Base-by-base conservation (phyloP, 768 basidiomycete genomes). In the Collybia nuda region DNA sequence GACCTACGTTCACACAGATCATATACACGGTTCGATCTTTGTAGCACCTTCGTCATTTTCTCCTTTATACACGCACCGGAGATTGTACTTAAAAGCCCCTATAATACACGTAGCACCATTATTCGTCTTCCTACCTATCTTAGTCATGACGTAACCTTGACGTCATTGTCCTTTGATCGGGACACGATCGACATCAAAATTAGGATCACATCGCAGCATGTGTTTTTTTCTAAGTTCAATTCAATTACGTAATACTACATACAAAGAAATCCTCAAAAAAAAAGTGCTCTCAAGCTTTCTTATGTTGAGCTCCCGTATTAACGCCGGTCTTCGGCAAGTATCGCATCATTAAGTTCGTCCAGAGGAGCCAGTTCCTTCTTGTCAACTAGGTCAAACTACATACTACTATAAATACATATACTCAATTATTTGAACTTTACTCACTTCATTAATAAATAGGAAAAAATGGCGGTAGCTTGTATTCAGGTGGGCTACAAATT, bases 381-480 rank as follows among this genome's bases (percentile, higher is more conserved):
- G 58, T 97, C 95, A n/a, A 98, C 82, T 18, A 96, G 77, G 62
- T 93, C 88, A 64, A 96, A 96, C 92, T 93, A 58, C 5, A 46
- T 47, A 56, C 57, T 40, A 40, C 29, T 44, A 11, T 32, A 14
- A 32, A 11, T 11, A 14, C 32, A 32, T 11, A 32, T 11, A 11
- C 9, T 11, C 6, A 32, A 14, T n/a, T n/a, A n/a, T n/a, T n/a
- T n/a, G 14, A 14, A 12, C 36, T 44, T 42, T 11, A 64, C 79
- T 37, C 60, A 93, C 95, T 83, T 99, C 96, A 58, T 93, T 86
- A 54, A 98, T 84, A 64, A 98, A 98, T 38, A 98, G 75, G 75
- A 98, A 91, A 75, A 99, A 99, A 69, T 99, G 97, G 28, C 92
- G 84, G 67, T 99, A 98, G 66, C 93, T 96, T 12, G 97, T 99